A percentile compares a stretch with the other conserved stretches of the same genome.
phyloP scores from a whole-genome alignment of 208 protist species.

The Endotrypanum monterogeii region DNA sequence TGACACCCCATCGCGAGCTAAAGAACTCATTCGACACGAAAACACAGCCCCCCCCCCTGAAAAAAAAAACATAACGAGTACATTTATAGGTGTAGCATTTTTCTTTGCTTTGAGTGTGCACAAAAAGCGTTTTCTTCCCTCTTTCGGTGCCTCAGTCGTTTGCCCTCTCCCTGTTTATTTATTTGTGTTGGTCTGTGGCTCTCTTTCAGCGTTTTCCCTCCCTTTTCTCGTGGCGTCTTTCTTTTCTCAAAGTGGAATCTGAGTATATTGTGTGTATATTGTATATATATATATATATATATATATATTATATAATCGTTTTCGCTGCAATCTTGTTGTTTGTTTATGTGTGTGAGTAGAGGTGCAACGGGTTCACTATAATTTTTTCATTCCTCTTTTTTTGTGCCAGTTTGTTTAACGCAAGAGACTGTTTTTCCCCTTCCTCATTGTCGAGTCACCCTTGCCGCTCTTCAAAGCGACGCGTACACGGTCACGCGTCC shows the following conservation, averaged over 20 bases:
- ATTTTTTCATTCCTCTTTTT: background rate
- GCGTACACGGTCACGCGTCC: background rate
- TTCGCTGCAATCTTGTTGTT: background rate
- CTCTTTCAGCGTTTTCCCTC: background rate
- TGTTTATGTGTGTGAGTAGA: conserved; percentile 1
- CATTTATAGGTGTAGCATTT: background rate
- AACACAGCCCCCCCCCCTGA: no score
- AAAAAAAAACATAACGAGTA: background rate
- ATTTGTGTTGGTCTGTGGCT: no score
- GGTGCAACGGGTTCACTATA: background rate
- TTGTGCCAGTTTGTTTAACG: background rate
- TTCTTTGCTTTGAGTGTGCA: background rate
- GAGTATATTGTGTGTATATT: background rate
- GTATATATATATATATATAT: no score
- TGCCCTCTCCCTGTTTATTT: background rate
- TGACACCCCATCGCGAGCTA: no score
- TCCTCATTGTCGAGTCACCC: background rate
- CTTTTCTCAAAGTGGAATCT: background rate
- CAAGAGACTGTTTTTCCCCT: background rate
- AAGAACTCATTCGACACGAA: no score
- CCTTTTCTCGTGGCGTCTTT: background rate
- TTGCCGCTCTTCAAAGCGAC: no score
- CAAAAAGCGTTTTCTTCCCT: background rate
- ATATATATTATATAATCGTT: no score
- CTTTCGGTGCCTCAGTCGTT: background rate